A percentile compares a stretch with the other conserved stretches of the same genome.
Conservation (phyloP, 2,329 filamentous ascomycete genomes). For the Aspergillus fijiensis region DNA sequence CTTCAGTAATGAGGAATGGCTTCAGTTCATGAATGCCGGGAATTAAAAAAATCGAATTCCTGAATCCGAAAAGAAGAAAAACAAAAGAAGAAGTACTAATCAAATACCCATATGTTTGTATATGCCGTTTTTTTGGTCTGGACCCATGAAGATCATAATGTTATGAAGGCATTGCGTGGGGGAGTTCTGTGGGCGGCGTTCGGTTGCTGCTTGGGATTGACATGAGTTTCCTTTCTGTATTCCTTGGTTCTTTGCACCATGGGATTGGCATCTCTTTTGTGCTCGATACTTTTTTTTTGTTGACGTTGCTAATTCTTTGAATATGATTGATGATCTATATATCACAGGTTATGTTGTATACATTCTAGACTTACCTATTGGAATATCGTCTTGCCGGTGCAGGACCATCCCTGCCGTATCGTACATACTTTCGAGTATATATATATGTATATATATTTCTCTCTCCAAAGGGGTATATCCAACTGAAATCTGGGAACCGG, state of each 20-base stretch:
- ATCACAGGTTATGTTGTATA: slow-evolving; percentile 2
- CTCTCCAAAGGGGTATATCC: background rate
- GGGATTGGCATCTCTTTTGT: no score
- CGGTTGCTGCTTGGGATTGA: background rate
- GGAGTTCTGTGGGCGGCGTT: background rate
- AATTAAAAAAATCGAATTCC: background rate
- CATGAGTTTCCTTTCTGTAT: background rate
- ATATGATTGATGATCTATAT: slow-evolving; percentile 7
- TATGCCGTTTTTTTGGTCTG: slow-evolving; percentile 14
- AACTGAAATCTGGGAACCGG: slow-evolving; percentile 3
- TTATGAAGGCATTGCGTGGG: background rate
- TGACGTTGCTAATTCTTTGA: background rate
- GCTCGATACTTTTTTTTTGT: no score
- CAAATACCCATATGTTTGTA: slow-evolving; percentile 1
- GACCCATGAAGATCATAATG: background rate
- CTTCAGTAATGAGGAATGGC: slow-evolving; percentile 38
- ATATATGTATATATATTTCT: background rate
- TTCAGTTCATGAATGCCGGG: slow-evolving; percentile 40
- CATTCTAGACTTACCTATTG: background rate
- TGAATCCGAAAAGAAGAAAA: background rate
- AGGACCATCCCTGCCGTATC: no score
- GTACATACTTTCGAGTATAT: background rate
- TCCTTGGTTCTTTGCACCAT: no score
- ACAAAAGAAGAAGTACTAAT: background rate
- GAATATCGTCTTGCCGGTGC: no score